A percentile compares a stretch with the other conserved stretches of the same genome.
phyloP scores from a whole-genome alignment of 352 stramenopile genomes.

The Phytophthora capsici region DNA sequence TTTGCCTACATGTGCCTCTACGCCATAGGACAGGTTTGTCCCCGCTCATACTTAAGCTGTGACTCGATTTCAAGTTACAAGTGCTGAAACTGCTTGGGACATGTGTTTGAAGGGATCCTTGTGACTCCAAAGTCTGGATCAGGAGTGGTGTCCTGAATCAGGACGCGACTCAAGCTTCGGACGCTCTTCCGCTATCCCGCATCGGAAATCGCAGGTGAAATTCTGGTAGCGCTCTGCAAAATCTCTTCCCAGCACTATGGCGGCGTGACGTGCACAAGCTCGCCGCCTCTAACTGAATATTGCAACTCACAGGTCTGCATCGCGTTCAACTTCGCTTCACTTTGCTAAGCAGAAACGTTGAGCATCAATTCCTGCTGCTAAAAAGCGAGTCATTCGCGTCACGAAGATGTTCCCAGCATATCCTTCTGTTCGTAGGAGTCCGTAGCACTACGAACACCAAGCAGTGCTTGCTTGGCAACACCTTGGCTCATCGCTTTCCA shows the following conservation, averaged over 20 bases:
- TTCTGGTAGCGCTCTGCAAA: background rate
- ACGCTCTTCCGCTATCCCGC: background rate
- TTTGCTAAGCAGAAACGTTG: background rate
- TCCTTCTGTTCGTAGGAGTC: constrained; percentile 30
- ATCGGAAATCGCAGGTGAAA: background rate
- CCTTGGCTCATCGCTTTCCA: too few relatives aligned
- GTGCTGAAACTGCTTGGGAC: constrained; percentile 21
- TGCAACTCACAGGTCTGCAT: background rate
- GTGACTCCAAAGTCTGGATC: constrained; percentile 4
- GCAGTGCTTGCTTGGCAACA: background rate
- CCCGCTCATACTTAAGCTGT: too few relatives aligned
- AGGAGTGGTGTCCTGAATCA: too few relatives aligned
- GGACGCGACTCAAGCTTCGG: background rate
- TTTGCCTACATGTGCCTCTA: too few relatives aligned
- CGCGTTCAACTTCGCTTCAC: too few relatives aligned
- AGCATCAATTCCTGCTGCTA: background rate
- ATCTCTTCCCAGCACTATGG: background rate
- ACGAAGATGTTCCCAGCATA: constrained; percentile 5
- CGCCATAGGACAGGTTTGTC: too few relatives aligned
- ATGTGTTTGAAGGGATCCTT: constrained; percentile 20
- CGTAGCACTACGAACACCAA: constrained; percentile 22
- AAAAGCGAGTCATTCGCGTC: background rate
- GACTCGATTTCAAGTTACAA: too few relatives aligned
- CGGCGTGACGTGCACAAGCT: background rate
- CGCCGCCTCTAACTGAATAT: background rate